Conservation (phyloP, 2,329 filamentous ascomycete species). For the Chlorencoelia australis region DNA sequence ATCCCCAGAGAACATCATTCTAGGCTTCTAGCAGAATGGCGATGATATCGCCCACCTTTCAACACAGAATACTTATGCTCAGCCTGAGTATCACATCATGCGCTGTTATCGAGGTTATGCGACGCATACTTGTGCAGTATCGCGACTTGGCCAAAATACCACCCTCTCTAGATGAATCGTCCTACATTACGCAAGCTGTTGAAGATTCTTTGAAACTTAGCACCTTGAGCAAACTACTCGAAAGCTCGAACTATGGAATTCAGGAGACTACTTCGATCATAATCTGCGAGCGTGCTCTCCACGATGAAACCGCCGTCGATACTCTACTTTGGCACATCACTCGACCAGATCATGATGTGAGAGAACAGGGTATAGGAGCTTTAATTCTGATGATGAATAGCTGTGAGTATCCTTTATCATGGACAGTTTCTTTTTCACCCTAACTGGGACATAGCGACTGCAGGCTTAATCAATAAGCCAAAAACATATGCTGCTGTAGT, state of each 20-base stretch:
- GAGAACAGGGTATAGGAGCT: conserved; percentile 46
- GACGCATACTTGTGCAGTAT: conserved; percentile 46
- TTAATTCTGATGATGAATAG: conserved; percentile 45
- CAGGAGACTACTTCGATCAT: conserved; percentile 56
- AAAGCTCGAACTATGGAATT: conserved; percentile 64
- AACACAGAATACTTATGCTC: conserved; percentile 21
- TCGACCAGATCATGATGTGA: conserved; percentile 46
- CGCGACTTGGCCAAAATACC: conserved; percentile 58
- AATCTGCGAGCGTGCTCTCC: conserved; percentile 45
- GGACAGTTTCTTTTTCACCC: not conserved
- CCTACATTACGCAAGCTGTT: conserved; percentile 66
- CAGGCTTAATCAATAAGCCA: conserved; percentile 20
- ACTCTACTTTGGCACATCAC: conserved; percentile 49
- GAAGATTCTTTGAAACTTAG: conserved; percentile 59
- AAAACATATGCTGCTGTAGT: conserved; percentile 40
- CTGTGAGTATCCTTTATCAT: conserved; percentile 25
- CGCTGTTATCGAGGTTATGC: conserved; percentile 46
- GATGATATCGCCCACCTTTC: conserved; percentile 19
- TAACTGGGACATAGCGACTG: conserved; percentile 10
- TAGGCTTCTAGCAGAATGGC: conserved; percentile 15
- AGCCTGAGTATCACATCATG: conserved; percentile 42
- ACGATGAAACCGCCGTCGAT: conserved; percentile 44
- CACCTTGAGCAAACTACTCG: conserved; percentile 57
- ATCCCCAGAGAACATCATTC: conserved; percentile 1
- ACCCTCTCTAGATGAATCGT: conserved; percentile 52